A percentile compares a stretch with the other conserved stretches of the same genome.
Conservation (phyloP, 805 yeast species). For the Candida namnaoensis region DNA sequence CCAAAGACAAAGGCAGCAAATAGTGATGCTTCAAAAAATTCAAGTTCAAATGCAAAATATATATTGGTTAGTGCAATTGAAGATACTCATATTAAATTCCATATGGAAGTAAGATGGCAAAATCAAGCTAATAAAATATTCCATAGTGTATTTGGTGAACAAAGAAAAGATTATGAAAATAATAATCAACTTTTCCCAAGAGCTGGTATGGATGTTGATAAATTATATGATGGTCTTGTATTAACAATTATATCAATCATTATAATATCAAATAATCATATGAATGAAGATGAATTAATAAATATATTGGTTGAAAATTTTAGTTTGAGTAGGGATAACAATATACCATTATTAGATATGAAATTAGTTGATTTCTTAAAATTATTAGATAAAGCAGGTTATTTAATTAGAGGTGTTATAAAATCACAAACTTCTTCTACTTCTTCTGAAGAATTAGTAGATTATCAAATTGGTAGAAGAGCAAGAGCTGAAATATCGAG, state of each 20-base stretch:
- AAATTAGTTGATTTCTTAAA: constrained; percentile 13
- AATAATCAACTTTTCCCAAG: constrained; percentile 9
- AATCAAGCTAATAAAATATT: constrained; percentile 6
- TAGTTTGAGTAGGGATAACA: constrained; percentile 8
- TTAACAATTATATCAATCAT: constrained; percentile 13
- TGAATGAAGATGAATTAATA: constrained; percentile 32
- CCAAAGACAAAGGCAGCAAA: too few relatives aligned
- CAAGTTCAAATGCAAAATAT: constrained; percentile 5
- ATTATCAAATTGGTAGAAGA: constrained; percentile 20
- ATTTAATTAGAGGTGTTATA: constrained; percentile 13
- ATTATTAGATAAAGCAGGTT: constrained; percentile 16
- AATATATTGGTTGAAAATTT: constrained; percentile 29
- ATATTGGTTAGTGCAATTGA: constrained; percentile 6
- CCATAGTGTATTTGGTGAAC: constrained; percentile 13
- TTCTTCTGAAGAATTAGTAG: constrained; percentile 16
- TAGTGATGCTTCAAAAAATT: too few relatives aligned
- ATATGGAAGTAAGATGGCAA: constrained; percentile 6
- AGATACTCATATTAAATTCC: constrained; percentile 7
- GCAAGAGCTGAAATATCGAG: constrained; percentile 17
- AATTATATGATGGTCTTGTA: constrained; percentile 12
- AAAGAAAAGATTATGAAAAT: constrained; percentile 16
- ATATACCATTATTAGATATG: constrained; percentile 6
- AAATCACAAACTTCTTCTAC: background rate
- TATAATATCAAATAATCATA: constrained; percentile 16
- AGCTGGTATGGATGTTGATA: constrained; percentile 7